Conservation (phyloP, 768 basidiomycete genomes). For the Crassisporium funariophilum region DNA sequence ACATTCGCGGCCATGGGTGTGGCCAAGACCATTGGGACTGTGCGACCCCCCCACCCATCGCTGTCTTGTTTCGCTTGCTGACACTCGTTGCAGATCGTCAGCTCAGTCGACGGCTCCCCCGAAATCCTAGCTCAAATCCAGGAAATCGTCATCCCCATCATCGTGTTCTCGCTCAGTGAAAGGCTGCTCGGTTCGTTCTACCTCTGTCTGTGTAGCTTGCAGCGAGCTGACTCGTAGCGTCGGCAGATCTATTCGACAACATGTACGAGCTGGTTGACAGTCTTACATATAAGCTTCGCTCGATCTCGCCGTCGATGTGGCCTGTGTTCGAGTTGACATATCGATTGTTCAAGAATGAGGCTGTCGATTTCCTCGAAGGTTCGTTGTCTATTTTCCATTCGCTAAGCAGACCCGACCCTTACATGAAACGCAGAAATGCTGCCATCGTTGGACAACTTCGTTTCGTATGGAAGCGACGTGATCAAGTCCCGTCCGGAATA, state of each 20-base stretch:
- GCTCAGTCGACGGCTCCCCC: constrained; percentile 69
- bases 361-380: constrained; percentile 88
- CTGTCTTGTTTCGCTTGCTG: constrained; percentile 1
- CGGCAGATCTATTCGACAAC: constrained; percentile 84
- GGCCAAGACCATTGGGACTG: constrained; percentile 82
- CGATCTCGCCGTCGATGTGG: constrained; percentile 85
- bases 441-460: constrained; percentile 84
- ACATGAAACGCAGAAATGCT: constrained; percentile 70
- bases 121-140: constrained; percentile 81
- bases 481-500: constrained; percentile 77
- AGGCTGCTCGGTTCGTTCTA: constrained; percentile 66
- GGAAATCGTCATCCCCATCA: constrained; percentile 78
- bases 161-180: constrained; percentile 75
- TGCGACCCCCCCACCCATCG: constrained; percentile 32
- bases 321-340: constrained; percentile 84
- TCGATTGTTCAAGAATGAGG: constrained; percentile 78
- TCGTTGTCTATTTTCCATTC: constrained; percentile 20
- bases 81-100: constrained; percentile 55
- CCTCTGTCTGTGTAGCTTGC: background rate
- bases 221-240: constrained; percentile 3
- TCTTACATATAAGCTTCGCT: constrained; percentile 77
- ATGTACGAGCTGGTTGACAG: constrained; percentile 85
- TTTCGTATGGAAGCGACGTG: constrained; percentile 78
- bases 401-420: too few species aligned
- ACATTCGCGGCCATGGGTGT: constrained; percentile 87